These are phyloP conservation scores for Meredithiella fracta DNA, from an alignment of 2,329 filamentous ascomycete species.

Conservation along the genomic window DNA sequence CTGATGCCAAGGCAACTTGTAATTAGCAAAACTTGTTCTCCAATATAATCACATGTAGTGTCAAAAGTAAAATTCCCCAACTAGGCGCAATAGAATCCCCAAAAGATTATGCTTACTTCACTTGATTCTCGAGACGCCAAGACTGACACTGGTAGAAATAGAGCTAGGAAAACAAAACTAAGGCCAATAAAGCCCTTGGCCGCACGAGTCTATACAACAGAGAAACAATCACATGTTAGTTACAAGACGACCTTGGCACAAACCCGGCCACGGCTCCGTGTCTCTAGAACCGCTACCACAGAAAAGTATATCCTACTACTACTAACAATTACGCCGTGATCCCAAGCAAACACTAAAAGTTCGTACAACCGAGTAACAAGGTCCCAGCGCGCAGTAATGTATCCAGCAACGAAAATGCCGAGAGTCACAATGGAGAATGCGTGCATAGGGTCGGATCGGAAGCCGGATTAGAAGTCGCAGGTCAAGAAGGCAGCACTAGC, in stretches of 20 bases:
- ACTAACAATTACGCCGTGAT: constrained; percentile 89
- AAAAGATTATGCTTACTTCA: constrained; percentile 40
- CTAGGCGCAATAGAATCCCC: no score
- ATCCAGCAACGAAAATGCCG: constrained; percentile 97
- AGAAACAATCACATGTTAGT: constrained; percentile 6
- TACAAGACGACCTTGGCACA: neutral
- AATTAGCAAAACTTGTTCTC: neutral
- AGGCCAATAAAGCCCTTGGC: constrained; percentile 32
- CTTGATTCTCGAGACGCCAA: constrained; percentile 66
- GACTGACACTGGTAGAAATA: constrained; percentile 70
- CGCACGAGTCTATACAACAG: constrained; percentile 10
- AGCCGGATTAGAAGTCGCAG: constrained; percentile 8
- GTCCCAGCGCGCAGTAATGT: constrained; percentile 98
- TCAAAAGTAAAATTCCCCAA: no score
- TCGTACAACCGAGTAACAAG: constrained; percentile 94
- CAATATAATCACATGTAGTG: no score
- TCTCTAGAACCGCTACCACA: neutral
- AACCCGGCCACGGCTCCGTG: neutral
- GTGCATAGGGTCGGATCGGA: constrained; percentile 58
- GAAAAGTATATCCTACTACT: neutral
- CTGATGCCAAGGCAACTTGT: constrained; percentile 27
- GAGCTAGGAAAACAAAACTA: constrained; percentile 66
- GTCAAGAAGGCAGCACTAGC: neutral
- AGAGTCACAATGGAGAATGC: constrained; percentile 90
- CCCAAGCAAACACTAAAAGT: constrained; percentile 91